These are phyloP conservation scores for Auricularia sp. DNA, from an alignment of 768 basidiomycete species.

Conservation along the genomic window DNA sequence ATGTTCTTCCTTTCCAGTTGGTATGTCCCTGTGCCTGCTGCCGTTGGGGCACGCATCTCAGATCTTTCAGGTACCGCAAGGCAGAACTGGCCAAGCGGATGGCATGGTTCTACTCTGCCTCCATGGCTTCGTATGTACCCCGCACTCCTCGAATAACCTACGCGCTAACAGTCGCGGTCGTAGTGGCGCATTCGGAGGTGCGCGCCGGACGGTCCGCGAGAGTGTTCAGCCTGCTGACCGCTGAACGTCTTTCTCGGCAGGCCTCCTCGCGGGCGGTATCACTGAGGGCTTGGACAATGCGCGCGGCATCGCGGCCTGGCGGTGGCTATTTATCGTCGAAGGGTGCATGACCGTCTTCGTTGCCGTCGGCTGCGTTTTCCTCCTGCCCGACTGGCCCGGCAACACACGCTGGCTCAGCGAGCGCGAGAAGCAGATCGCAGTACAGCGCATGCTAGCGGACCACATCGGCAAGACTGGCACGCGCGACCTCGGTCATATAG, in stretches of 20 bases:
- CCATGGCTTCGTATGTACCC: background rate
- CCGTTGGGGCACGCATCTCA: background rate
- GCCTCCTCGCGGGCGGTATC: background rate
- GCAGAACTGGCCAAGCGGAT: background rate
- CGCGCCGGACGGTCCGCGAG: background rate
- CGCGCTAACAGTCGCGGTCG: background rate
- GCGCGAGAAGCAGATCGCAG: slow-evolving; percentile 1
- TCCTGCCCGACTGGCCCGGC: slow-evolving; percentile 1
- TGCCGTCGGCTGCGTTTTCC: background rate
- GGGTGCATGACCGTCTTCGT: background rate
- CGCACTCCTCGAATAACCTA: background rate
- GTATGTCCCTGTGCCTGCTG: background rate
- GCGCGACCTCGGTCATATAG: background rate
- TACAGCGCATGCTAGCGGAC: background rate
- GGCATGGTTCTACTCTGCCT: background rate
- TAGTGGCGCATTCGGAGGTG: background rate
- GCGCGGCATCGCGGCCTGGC: background rate
- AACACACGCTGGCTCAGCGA: slow-evolving; percentile 5
- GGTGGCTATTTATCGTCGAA: background rate
- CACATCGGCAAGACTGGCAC: background rate
- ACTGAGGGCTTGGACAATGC: background rate
- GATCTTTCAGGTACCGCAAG: background rate
- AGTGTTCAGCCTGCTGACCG: background rate
- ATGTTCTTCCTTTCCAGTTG: background rate
- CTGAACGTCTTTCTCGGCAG: background rate